Evolutionary conservation across 495 filamentous ascomycete species (phyloP).

Genomic region (Podospora didyma): DNA sequence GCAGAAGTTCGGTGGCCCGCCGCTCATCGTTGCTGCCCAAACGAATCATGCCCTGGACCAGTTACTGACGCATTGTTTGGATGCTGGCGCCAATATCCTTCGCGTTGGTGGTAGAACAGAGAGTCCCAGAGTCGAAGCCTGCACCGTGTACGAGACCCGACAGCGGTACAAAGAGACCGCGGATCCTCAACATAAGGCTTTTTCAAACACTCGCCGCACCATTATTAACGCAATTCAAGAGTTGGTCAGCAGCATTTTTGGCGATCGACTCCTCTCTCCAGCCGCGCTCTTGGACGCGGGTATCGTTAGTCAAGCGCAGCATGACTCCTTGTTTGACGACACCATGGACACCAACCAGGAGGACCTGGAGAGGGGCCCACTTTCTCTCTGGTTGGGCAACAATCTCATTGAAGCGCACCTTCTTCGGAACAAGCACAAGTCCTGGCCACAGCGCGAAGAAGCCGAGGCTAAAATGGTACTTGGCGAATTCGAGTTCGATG

Average conservation of each 20-base stretch:
- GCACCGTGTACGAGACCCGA: slow-evolving; percentile 62
- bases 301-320: slow-evolving; percentile 59
- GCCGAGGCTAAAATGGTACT: slow-evolving; percentile 19
- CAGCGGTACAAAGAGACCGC: slow-evolving; percentile 13
- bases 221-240: slow-evolving; percentile 36
- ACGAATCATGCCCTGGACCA: slow-evolving; percentile 96
- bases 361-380: slow-evolving; percentile 39
- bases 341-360: slow-evolving; percentile 43
- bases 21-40: slow-evolving; percentile 73
- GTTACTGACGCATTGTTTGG: slow-evolving; percentile 62
- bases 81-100: slow-evolving; percentile 62
- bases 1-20: slow-evolving; percentile 17
- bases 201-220: slow-evolving; percentile 21
- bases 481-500: slow-evolving; percentile 36
- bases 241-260: slow-evolving; percentile 47
- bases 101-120: slow-evolving; percentile 75
- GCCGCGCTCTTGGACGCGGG: slow-evolving; percentile 43
- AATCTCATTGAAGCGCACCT: slow-evolving; percentile 26
- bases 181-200: slow-evolving; percentile 18
- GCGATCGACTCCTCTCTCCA: slow-evolving; percentile 44
- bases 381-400: slow-evolving; percentile 62
- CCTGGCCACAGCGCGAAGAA: slow-evolving; percentile 25
- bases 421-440: slow-evolving; percentile 11
- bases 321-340: slow-evolving; percentile 55
- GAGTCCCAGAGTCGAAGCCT: slow-evolving; percentile 58